These are phyloP conservation scores for Leccinum disarticulatum DNA, from an alignment of 768 basidiomycete species.

Conservation along the genomic window DNA sequence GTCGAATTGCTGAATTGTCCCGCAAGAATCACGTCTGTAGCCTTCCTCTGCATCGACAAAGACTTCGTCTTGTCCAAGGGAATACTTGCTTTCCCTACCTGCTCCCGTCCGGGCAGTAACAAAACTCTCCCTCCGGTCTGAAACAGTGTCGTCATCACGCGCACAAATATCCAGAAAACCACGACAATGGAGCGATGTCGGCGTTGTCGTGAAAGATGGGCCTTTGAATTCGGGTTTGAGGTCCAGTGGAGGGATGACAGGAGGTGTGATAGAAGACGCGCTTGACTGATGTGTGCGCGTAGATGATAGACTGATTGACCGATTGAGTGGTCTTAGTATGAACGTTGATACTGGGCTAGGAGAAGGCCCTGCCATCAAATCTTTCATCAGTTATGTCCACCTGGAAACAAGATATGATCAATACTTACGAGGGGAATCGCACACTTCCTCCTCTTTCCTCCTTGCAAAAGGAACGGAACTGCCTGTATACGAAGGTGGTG, in stretches of 20 bases:
- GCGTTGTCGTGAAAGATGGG: constrained; percentile 29
- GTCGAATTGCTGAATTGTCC: constrained; percentile 25
- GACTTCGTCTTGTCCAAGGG: constrained; percentile 27
- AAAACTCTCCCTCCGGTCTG: constrained; percentile 57
- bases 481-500: constrained; percentile 23
- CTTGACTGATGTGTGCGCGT: constrained; percentile 56
- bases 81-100: constrained; percentile 33
- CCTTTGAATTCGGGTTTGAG: constrained; percentile 52
- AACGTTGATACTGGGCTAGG: constrained; percentile 48
- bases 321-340: constrained; percentile 62
- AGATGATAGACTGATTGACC: constrained; percentile 64
- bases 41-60: constrained; percentile 32
- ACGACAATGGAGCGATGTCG: constrained; percentile 26
- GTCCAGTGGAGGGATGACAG: constrained; percentile 60
- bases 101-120: constrained; percentile 43
- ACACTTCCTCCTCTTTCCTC: constrained; percentile 29
- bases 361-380: constrained; percentile 42
- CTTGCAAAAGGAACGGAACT: constrained; percentile 24
- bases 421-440: constrained; percentile 43
- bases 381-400: constrained; percentile 5
- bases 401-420: neutral
- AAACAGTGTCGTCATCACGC: constrained; percentile 43
- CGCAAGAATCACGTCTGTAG: constrained; percentile 21
- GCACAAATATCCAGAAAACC: constrained; percentile 24
- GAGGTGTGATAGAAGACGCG: constrained; percentile 38